Evolutionary conservation across 352 stramenopile species (phyloP).

Genomic region (Vaucheria bursata): DNA sequence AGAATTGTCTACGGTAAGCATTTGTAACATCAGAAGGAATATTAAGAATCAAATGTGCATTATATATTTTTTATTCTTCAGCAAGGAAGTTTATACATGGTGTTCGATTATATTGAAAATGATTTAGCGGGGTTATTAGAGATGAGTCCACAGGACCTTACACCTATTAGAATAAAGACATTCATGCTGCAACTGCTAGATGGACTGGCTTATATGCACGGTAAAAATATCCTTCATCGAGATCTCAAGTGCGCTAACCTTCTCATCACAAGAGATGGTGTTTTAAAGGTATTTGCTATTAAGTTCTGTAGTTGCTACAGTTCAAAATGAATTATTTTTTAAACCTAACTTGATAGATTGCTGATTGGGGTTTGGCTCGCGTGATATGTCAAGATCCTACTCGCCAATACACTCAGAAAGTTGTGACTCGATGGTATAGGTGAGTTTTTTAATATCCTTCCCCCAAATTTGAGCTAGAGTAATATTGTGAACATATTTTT

Average conservation of each 20-base stretch:
- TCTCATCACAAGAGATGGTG: constrained; percentile 65
- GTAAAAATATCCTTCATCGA: constrained; percentile 66
- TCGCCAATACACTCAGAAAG: constrained; percentile 49
- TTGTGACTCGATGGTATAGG: constrained; percentile 89
- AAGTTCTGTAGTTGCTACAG: not conserved
- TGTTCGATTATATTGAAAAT: constrained; percentile 46
- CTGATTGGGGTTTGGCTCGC: constrained; percentile 55
- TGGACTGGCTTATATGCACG: constrained; percentile 44
- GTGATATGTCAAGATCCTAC: constrained; percentile 26
- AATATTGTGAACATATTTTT: not conserved
- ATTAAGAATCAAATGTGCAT: too few relatives aligned
- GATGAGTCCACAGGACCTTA: constrained; percentile 11
- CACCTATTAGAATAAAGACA: not conserved
- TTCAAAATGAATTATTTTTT: not conserved
- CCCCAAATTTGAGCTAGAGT: not conserved
- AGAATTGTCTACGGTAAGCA: not conserved
- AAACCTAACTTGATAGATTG: constrained; percentile 56
- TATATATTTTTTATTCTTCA: too few relatives aligned
- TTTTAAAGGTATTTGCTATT: constrained; percentile 48
- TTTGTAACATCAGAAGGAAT: too few relatives aligned
- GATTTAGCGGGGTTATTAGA: constrained; percentile 42
- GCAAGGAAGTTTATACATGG: constrained; percentile 9
- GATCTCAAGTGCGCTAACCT: constrained; percentile 70
- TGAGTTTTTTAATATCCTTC: constrained; percentile 39
- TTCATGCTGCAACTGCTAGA: constrained; percentile 1